Base-by-base conservation (phyloP, 345 rosid genomes). In the Eucalyptus erythrocorys region DNA sequence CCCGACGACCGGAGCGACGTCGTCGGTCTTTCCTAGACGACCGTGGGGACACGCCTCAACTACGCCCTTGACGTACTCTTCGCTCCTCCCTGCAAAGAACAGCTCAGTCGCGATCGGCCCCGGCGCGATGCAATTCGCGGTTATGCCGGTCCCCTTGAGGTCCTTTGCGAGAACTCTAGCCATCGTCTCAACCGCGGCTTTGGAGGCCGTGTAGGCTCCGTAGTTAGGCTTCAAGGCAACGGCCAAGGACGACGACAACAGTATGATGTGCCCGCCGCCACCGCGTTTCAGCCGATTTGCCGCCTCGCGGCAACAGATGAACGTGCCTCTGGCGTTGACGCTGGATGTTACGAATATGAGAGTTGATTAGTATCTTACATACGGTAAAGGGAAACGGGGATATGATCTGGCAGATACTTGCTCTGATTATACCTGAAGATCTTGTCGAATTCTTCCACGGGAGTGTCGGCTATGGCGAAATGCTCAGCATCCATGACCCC, bases 91-190 rank as follows among this genome's bases (percentile, higher is more conserved):
- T 13, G 88, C 64, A 27, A 89, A 91, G 87, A 82, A 93, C 92
- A 91, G 50, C 64, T 93, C 91, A 4, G 92, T 91, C 14, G 93
- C 92, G 30, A 88, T 47, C 5, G 92, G 94, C 45, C 94, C 94
- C 13, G 93, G 93, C 9, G 92, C 94, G 30, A 91, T 89, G 13
- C 93, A 91, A 34, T 93, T 93, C 24, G 87, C 92, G 16, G 94
- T 93, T 34, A 93, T 91, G 64, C 88, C 86, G 26, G 92, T 91
- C 40, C 94, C 93, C 49, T 91, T 90, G 30, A 93, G 91, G 51
- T 93, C 93, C 87, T 93, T 91, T 2, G 90, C 93, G 1, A 90
- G 89, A 50, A 91, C 88, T 90, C 87, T 91, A n/a, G 88, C 45
- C 90, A 91, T 88, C 24, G 89, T 86, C 89, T 93, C 94, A 16